These are phyloP conservation scores for Phyllachora maydis DNA, from an alignment of 2,329 filamentous ascomycete genomes.

Conservation along the genomic window DNA sequence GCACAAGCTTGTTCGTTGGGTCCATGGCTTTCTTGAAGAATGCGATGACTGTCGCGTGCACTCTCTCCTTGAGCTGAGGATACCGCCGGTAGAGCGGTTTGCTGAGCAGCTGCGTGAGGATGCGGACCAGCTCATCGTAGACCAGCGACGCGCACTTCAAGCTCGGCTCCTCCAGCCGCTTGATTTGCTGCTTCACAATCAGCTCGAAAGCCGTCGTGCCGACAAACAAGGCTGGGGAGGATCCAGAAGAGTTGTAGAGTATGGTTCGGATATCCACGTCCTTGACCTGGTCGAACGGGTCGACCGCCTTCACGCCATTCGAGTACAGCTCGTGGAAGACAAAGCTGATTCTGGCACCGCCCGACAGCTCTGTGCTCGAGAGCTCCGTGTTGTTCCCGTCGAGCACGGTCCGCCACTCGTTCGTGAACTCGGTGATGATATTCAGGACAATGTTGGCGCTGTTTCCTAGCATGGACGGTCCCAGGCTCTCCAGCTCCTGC, in stretches of 20 bases:
- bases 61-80: conserved; percentile 88
- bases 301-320: conserved; percentile 92
- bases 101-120: conserved; percentile 70
- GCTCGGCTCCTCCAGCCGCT: conserved; percentile 85
- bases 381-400: conserved; percentile 95
- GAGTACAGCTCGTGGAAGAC: conserved; percentile 98
- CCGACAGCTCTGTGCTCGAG: conserved; percentile 83
- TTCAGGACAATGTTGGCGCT: conserved; percentile 92
- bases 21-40: conserved; percentile 99
- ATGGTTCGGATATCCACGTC: conserved; percentile 94
- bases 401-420: conserved; percentile 88
- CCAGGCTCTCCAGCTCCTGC: conserved; percentile 60
- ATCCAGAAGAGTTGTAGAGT: conserved; percentile 97
- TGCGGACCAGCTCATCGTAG: conserved; percentile 92
- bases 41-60: conserved; percentile 73
- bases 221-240: conserved; percentile 88
- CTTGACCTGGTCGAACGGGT: conserved; percentile 94
- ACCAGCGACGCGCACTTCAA: conserved; percentile 94
- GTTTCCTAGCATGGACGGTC: conserved; percentile 90
- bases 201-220: conserved; percentile 96
- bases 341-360: conserved; percentile 94
- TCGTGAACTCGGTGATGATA: conserved; percentile 97
- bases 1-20: conserved; percentile 91
- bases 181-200: conserved; percentile 98
- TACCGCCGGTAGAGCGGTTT: conserved; percentile 88